Conservation (phyloP, 1,284 basidiomycete species). For the Cutaneotrichosporon arboriforme region DNA sequence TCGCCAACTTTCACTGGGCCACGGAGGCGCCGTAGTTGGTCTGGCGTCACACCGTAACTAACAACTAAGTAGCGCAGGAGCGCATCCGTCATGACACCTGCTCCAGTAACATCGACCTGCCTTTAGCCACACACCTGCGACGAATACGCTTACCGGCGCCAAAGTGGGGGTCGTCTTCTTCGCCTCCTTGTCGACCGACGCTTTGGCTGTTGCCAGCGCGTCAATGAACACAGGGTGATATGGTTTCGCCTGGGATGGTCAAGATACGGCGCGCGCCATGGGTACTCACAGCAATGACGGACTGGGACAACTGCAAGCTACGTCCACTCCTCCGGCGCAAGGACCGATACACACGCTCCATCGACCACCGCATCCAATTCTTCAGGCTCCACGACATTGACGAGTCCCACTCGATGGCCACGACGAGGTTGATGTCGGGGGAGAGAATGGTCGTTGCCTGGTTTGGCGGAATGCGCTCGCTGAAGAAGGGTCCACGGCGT, state of each 20-base stretch:
- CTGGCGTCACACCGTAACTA: conserved; percentile 34
- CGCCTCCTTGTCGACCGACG: conserved; percentile 2
- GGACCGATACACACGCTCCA: neutral
- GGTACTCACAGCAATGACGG: conserved; percentile 21
- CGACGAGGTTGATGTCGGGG: conserved; percentile 30
- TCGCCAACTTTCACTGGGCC: conserved; percentile 33
- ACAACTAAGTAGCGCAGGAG: conserved; percentile 34
- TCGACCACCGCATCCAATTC: conserved; percentile 9
- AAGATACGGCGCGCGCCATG: no score
- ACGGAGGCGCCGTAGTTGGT: conserved; percentile 19
- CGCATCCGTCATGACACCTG: conserved; percentile 33
- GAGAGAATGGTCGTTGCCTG: conserved; percentile 22
- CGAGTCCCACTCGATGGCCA: conserved; percentile 32
- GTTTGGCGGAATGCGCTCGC: conserved; percentile 5
- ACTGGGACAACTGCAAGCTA: conserved; percentile 29
- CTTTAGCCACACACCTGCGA: neutral
- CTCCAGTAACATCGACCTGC: conserved; percentile 28
- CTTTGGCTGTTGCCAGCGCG: conserved; percentile 25
- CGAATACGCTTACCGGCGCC: neutral
- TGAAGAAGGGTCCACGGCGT: neutral
- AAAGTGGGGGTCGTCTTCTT: neutral
- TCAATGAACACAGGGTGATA: conserved; percentile 34
- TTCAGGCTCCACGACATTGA: conserved; percentile 11
- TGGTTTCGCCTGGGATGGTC: conserved; percentile 21
- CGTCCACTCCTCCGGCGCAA: conserved; percentile 5